Evolutionary conservation across 2,329 filamentous ascomycete species (phyloP).

Genomic region (Cladosporium sphaerospermum): DNA sequence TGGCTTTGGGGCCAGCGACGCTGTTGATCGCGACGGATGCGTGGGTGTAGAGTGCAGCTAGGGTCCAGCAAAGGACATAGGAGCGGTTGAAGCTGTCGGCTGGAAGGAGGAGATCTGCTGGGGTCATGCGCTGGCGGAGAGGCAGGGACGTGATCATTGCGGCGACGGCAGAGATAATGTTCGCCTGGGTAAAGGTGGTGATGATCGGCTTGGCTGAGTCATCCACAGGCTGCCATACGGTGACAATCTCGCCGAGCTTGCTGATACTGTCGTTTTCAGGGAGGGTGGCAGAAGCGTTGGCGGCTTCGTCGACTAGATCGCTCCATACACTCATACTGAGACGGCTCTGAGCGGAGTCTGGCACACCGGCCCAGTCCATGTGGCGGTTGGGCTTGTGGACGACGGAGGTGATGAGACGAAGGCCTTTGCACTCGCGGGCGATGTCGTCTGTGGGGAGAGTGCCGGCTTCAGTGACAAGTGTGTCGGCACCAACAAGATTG

Average conservation of each 20-base stretch:
- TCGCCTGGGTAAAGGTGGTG: conserved; percentile 74
- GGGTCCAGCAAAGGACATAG: conserved; percentile 71
- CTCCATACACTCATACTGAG: conserved; percentile 90
- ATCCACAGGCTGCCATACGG: conserved; percentile 58
- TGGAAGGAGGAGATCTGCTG: conserved; percentile 75
- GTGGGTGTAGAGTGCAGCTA: conserved; percentile 79
- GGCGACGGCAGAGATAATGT: conserved; percentile 81
- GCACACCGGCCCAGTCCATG: conserved; percentile 91
- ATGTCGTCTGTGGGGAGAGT: conserved; percentile 75
- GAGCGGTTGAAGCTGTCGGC: conserved; percentile 74
- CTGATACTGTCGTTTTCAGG: conserved; percentile 54
- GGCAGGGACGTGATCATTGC: conserved; percentile 72
- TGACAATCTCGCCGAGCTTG: conserved; percentile 47
- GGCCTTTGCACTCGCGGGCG: conserved; percentile 59
- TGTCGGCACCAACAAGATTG: conserved; percentile 66
- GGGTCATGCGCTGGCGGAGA: conserved; percentile 63
- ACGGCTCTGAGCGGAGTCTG: conserved; percentile 65
- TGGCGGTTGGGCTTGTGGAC: conserved; percentile 85
- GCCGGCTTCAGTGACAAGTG: conserved; percentile 77
- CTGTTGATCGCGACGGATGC: conserved; percentile 83
- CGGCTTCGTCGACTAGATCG: conserved; percentile 70
- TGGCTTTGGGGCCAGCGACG: conserved; percentile 66
- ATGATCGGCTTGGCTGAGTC: conserved; percentile 50
- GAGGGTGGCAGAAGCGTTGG: conserved; percentile 55
- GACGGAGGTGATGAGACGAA: conserved; percentile 83